Base-by-base conservation (phyloP, 331 rosid species). In the Arachis monticola region DNA sequence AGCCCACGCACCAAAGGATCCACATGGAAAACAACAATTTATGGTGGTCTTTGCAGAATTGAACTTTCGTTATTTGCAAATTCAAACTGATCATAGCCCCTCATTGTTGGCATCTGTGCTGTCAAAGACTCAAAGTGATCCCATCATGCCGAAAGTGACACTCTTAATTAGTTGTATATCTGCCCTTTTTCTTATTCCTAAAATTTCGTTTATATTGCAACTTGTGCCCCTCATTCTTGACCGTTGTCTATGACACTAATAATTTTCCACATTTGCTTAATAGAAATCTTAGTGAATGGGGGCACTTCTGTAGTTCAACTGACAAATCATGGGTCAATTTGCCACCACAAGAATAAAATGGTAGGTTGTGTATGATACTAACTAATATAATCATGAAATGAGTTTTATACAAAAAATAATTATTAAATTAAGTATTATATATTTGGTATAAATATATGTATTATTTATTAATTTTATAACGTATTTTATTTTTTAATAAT, bases 141-240 rank as follows among this genome's bases (percentile, higher is more conserved):
- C 57, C 57, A 51, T 76, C 57, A 30, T 53, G 90, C 89, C 84
- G 85, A 88, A 85, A 88, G 97, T 44, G 76, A 69, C 41, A 22
- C 42, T 41, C 56, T 69, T 79, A 17, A 32, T 38, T 67, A 10
- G 22, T 51, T 12, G 10, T 73, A 72, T 69, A 14, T 75, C 4
- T 31, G 59, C 74, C 68, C 62, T n/a, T 75, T 67, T 68, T 30
- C 0, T n/a, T 9, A 64, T 40, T 62, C 4, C 61, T n/a, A n/a
- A 40, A 11, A 31, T 52, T 61, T 60, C 0, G n/a, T 60, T 48
- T 9, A 65, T 47, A 60, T n/a, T n/a, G n/a, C n/a, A n/a, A n/a
- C n/a, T n/a, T n/a, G n/a, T n/a, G n/a, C n/a, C n/a, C n/a, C n/a
- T n/a, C n/a, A n/a, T n/a, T n/a, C n/a, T n/a, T n/a, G n/a, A n/a